Evolutionary conservation across 352 stramenopile genomes (phyloP), one percentile per base, ranked within the genome.

Genomic region (Phytophthora ohioensis): DNA sequence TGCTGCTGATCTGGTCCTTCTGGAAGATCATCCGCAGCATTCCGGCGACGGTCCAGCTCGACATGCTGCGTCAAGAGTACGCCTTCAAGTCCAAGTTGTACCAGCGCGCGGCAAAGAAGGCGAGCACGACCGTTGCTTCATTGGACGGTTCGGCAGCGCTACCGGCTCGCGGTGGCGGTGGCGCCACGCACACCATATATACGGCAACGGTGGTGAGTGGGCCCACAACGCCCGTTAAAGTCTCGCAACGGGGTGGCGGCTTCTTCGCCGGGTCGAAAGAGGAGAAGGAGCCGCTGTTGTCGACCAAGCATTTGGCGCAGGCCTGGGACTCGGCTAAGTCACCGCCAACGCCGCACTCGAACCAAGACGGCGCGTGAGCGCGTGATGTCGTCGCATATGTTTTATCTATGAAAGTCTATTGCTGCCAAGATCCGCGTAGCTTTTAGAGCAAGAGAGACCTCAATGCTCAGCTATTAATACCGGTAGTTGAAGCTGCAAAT

Each of bases 11-110:
- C 49, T 94, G 82, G 80, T 67, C 72, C 1, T 94, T 91, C 56
- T 94, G 87, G 87, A 85, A 82, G 45, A 70, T 89, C 43, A 71
- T 85, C 39, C 80, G 73, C 52, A 91, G 81, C 51, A 75, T 94
- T 6, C 87, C 87, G 8, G 71, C 83, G 7, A 75, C 68, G 30
- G 75, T 94, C 12, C 75, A 91, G 69, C 77, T 94, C 30, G 77
- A 89, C 32, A 81, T 88, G 79, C 59, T 91, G 41, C 71, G 85
- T 57, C 83, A 90, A 43, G 87, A 94, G 65, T 87, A 86, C 66
- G 68, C 66, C 12, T 94, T 94, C 79, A 94, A 93, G 76, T 85
- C 73, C 39, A 78, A 84, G 54, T 61, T 94, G 42, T 92, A 91
- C 69, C 64, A 90, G 42, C 81, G 78, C 36, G 78, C 73, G n/a